Conservation (phyloP, 2,329 filamentous ascomycete species). For the Lomentospora prolificans region DNA sequence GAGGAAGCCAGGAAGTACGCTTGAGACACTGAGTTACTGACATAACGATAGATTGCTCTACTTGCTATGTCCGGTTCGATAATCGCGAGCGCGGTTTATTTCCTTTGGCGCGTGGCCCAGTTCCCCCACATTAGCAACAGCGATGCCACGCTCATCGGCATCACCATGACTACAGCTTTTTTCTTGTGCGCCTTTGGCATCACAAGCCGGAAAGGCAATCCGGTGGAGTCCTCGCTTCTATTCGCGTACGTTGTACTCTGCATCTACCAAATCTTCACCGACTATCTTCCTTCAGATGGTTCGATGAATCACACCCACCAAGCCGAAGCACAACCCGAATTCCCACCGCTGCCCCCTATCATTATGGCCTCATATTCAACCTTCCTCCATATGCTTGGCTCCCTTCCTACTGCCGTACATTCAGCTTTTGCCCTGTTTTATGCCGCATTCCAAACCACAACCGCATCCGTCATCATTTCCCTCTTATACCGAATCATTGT, state of each 20-base stretch:
- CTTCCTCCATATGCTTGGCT: slow-evolving; percentile 71
- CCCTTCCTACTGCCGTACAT: slow-evolving; percentile 72
- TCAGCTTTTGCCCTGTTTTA: slow-evolving; percentile 79
- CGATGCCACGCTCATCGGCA: slow-evolving; percentile 85
- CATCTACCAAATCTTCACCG: slow-evolving; percentile 98
- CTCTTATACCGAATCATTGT: slow-evolving; percentile 89
- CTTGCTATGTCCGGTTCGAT: slow-evolving; percentile 81
- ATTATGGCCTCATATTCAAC: slow-evolving; percentile 98
- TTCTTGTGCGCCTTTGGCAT: slow-evolving; percentile 93
- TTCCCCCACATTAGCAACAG: slow-evolving; percentile 91
- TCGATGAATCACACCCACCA: slow-evolving; percentile 41
- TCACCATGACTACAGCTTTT: slow-evolving; percentile 82
- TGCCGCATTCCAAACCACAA: slow-evolving; percentile 90
- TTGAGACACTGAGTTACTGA: too few species aligned
- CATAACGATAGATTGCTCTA: slow-evolving; percentile 83
- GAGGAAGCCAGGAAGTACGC: too few species aligned
- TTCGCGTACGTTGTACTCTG: slow-evolving; percentile 98
- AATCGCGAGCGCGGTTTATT: slow-evolving; percentile 90
- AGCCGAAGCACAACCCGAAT: slow-evolving; percentile 60
- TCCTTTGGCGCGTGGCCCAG: slow-evolving; percentile 87
- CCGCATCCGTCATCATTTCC: slow-evolving; percentile 90
- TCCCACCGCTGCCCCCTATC: slow-evolving; percentile 91
- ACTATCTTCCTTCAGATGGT: slow-evolving; percentile 70
- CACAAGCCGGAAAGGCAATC: slow-evolving; percentile 84
- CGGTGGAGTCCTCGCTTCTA: slow-evolving; percentile 86